Conservation (phyloP, 75 land plant species). For the Pseudotsuga menziesii region DNA sequence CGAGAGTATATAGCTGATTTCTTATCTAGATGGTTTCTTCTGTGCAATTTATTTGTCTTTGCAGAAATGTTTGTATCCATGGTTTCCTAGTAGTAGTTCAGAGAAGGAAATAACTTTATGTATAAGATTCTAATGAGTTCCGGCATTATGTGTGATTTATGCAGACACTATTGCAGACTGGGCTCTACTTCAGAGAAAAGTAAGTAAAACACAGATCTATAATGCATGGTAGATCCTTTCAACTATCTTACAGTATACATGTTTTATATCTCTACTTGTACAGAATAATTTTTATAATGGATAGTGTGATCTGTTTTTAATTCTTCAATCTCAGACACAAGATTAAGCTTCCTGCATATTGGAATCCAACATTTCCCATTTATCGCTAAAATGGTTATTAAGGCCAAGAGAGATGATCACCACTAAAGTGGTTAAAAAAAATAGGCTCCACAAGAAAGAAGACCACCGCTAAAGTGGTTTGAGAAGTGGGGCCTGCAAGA, state of each 20-base stretch:
- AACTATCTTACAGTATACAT: not conserved
- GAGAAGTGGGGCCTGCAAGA: too few relatives aligned
- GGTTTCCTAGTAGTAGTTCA: not conserved
- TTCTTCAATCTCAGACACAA: too few relatives aligned
- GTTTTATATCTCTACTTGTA: not conserved
- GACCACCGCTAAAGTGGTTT: too few relatives aligned
- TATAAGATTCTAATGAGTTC: constrained; percentile 17
- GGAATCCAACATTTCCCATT: too few relatives aligned
- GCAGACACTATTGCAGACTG: constrained; percentile 77
- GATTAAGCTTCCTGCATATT: too few relatives aligned
- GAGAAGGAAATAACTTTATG: not conserved
- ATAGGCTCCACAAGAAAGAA: too few relatives aligned
- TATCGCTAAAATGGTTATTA: too few relatives aligned
- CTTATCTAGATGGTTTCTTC: not conserved
- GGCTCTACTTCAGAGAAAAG: constrained; percentile 69
- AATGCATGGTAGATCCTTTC: not conserved
- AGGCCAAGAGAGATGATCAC: too few relatives aligned
- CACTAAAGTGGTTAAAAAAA: too few relatives aligned
- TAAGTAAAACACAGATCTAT: constrained; percentile 24
- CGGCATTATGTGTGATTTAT: constrained; percentile 10
- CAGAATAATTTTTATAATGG: not conserved
- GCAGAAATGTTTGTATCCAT: not conserved
- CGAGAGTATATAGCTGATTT: not conserved
- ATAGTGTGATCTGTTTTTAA: too few relatives aligned
- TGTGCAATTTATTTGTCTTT: not conserved